Conservation (phyloP, 2,329 filamentous ascomycete genomes). For the Sclerotinia sclerotiorum region DNA sequence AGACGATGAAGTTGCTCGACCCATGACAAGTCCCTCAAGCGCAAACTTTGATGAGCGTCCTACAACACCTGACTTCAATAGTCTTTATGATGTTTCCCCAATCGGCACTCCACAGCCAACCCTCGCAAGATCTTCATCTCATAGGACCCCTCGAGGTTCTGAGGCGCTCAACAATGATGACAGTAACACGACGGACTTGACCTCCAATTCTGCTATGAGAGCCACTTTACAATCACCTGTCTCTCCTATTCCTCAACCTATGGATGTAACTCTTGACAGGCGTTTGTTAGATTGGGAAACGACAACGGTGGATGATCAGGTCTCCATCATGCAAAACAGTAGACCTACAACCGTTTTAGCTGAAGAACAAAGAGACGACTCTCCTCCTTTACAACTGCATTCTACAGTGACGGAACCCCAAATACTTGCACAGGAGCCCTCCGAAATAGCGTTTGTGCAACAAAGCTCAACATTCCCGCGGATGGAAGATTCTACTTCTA, state of each 20-base stretch:
- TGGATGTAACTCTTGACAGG: slow-evolving; percentile 23
- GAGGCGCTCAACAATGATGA: slow-evolving; percentile 29
- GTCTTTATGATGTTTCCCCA: slow-evolving; percentile 42
- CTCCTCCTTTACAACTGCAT: not conserved
- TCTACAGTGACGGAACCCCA: not conserved
- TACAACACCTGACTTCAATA: slow-evolving; percentile 33
- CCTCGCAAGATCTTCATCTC: slow-evolving; percentile 17
- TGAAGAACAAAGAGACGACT: not conserved
- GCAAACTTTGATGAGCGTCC: slow-evolving; percentile 17
- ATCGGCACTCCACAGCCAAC: slow-evolving; percentile 36
- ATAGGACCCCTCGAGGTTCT: slow-evolving; percentile 33
- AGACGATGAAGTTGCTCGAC: slow-evolving; percentile 37
- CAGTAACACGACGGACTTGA: slow-evolving; percentile 9
- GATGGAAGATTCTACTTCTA: not conserved
- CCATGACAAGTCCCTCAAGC: slow-evolving; percentile 40
- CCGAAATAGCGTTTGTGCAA: not conserved
- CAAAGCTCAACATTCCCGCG: slow-evolving; percentile 24
- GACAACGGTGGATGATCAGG: slow-evolving; percentile 19
- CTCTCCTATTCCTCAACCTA: slow-evolving; percentile 34
- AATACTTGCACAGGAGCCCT: not conserved
- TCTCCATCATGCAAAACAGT: slow-evolving; percentile 20
- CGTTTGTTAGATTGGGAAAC: slow-evolving; percentile 28
- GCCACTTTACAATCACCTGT: slow-evolving; percentile 32
- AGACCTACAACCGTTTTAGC: slow-evolving; percentile 15
- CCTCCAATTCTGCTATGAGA: slow-evolving; percentile 28